Evolutionary conservation across 768 basidiomycete species (phyloP).

Genomic region (Tulasnella sp.): DNA sequence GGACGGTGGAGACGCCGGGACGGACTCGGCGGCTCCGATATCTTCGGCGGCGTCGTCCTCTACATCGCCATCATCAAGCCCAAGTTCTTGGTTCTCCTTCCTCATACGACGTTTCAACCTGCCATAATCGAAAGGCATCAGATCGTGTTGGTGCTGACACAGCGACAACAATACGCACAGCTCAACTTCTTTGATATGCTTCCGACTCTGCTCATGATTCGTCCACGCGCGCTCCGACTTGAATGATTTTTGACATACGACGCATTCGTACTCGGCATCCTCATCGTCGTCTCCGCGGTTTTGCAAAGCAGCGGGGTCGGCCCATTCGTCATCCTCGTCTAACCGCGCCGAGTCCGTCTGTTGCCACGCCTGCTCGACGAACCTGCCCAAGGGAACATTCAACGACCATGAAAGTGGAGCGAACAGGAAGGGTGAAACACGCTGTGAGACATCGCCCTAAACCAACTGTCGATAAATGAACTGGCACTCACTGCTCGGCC

Average conservation of each 20-base stretch:
- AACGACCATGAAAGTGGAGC: too few species aligned
- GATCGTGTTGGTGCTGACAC: not conserved
- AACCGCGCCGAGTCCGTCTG: not conserved
- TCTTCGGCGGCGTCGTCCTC: not conserved
- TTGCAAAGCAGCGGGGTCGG: conserved; percentile 58
- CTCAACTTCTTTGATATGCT: conserved; percentile 82
- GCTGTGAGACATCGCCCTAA: too few species aligned
- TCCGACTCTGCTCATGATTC: conserved; percentile 92
- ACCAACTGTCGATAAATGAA: too few species aligned
- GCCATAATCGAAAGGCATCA: not conserved
- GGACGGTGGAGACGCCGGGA: too few species aligned
- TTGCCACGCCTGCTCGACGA: conserved; percentile 87
- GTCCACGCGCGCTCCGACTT: conserved; percentile 88
- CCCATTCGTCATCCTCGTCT: conserved; percentile 41
- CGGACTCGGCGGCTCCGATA: too few species aligned
- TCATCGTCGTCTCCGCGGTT: conserved; percentile 63
- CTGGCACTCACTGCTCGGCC: too few species aligned
- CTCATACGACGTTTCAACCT: conserved; percentile 63
- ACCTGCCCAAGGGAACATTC: conserved; percentile 29
- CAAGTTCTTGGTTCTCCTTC: conserved; percentile 56
- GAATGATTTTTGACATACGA: conserved; percentile 86
- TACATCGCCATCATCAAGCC: conserved; percentile 27
- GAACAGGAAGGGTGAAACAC: too few species aligned
- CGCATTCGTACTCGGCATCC: conserved; percentile 69
- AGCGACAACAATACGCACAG: conserved; percentile 26